Conservation (phyloP, 1,139 yeast genomes). For the Zygotorulaspora mrakii region DNA sequence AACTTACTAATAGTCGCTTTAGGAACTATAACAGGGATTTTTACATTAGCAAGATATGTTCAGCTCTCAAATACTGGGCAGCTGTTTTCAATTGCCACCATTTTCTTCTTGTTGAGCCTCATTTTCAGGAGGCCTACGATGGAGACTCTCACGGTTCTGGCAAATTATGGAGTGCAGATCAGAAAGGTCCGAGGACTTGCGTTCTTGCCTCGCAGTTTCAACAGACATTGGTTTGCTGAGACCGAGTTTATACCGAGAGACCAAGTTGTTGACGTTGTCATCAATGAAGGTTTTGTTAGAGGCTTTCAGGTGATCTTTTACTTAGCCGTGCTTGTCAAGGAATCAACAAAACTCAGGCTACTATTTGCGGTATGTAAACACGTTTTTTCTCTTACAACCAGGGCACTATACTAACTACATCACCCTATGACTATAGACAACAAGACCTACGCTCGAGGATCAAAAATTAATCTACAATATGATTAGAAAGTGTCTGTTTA, state of each 20-base stretch:
- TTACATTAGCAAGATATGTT: neutral
- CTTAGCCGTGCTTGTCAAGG: conserved; percentile 51
- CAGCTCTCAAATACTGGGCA: neutral
- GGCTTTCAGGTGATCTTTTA: conserved; percentile 61
- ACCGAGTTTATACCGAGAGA: conserved; percentile 50
- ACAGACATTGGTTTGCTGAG: conserved; percentile 15
- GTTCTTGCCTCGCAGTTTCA: conserved; percentile 20
- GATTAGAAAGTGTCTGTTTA: conserved; percentile 23
- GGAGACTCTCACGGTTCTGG: conserved; percentile 31
- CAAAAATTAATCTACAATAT: conserved; percentile 21
- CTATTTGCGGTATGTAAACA: conserved; percentile 38
- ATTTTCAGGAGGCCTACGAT: conserved; percentile 24
- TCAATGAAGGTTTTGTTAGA: conserved; percentile 60
- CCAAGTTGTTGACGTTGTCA: conserved; percentile 54
- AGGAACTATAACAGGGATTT: conserved; percentile 1
- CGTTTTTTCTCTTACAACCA: neutral
- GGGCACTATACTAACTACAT: conserved; percentile 19
- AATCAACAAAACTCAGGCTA: conserved; percentile 33
- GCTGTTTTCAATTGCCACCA: neutral
- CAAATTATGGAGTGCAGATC: conserved; percentile 36
- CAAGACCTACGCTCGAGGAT: conserved; percentile 20
- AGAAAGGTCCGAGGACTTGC: conserved; percentile 24
- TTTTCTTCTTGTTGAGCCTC: conserved; percentile 3
- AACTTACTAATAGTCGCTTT: conserved; percentile 4
- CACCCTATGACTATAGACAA: conserved; percentile 20